These are phyloP conservation scores for Nemania abortiva DNA, from an alignment of 2,329 filamentous ascomycete genomes.

Conservation along the genomic window DNA sequence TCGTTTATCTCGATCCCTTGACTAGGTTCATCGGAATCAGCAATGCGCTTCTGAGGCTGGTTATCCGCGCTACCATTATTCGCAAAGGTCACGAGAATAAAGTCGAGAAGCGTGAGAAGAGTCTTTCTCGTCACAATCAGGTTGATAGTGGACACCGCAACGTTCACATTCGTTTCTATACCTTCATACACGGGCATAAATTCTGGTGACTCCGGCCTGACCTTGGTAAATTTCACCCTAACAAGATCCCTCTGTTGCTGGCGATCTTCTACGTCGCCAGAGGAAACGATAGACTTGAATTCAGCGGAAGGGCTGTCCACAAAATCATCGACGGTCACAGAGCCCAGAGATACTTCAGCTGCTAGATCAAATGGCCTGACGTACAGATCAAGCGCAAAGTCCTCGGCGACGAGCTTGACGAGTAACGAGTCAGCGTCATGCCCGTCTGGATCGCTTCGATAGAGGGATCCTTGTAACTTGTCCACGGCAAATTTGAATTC, in stretches of 20 bases:
- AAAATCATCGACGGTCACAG: constrained; percentile 91
- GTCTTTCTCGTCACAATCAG: constrained; percentile 94
- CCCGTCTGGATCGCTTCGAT: constrained; percentile 83
- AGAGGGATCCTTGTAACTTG: constrained; percentile 91
- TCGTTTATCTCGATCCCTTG: constrained; percentile 57
- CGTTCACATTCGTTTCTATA: constrained; percentile 91
- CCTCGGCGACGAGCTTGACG: constrained; percentile 90
- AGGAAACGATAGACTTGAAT: constrained; percentile 98
- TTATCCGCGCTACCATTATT: constrained; percentile 59
- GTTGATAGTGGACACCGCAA: constrained; percentile 94
- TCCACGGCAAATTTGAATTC: constrained; percentile 98
- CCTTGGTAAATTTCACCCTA: constrained; percentile 87
- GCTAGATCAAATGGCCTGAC: constrained; percentile 92
- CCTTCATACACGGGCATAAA: constrained; percentile 93
- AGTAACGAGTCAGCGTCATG: constrained; percentile 82
- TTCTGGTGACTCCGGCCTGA: constrained; percentile 91
- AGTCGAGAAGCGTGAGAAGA: constrained; percentile 90
- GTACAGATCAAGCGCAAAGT: constrained; percentile 89
- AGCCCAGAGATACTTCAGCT: constrained; percentile 88
- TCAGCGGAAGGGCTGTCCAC: constrained; percentile 89
- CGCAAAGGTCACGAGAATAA: constrained; percentile 92
- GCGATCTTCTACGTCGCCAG: constrained; percentile 77
- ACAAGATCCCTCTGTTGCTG: constrained; percentile 85
- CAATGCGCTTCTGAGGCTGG: constrained; percentile 52
- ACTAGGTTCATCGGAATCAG: constrained; percentile 52